phyloP scores from a whole-genome alignment of 371 early-diverging fungal genomes.

The Mucor sp. region DNA sequence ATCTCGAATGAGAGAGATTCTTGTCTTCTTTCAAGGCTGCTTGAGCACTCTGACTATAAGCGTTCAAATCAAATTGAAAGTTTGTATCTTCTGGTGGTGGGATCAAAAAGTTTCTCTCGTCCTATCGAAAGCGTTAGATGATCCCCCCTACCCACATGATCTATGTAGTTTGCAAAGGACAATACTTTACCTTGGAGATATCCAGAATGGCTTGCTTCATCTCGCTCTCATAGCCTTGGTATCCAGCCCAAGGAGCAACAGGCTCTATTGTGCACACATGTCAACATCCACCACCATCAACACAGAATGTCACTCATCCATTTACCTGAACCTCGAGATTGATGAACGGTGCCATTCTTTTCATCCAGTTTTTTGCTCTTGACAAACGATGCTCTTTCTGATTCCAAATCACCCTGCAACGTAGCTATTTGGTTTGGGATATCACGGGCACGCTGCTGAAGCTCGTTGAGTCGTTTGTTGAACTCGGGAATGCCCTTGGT shows the following conservation, averaged over 20 bases:
- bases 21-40: constrained; percentile 64
- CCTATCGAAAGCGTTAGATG: constrained; percentile 33
- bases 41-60: constrained; percentile 58
- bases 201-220: constrained; percentile 59
- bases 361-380: constrained; percentile 7
- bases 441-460: constrained; percentile 42
- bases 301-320: background rate
- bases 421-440: constrained; percentile 37
- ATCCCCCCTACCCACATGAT: background rate
- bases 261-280: constrained; percentile 33
- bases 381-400: constrained; percentile 22
- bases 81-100: constrained; percentile 67
- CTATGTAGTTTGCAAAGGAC: background rate
- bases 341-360: constrained; percentile 7
- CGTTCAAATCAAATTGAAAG: constrained; percentile 68
- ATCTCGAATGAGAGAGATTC: constrained; percentile 61
- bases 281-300: background rate
- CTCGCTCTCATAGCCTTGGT: constrained; percentile 55
- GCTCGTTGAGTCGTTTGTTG: constrained; percentile 33
- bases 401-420: constrained; percentile 39
- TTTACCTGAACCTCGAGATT: constrained; percentile 19
- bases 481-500: constrained; percentile 28
- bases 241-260: constrained; percentile 62
- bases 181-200: constrained; percentile 51
- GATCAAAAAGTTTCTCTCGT: constrained; percentile 68